Conservation (phyloP, 208 protist genomes). For the Naegleria lovaniensis region DNA sequence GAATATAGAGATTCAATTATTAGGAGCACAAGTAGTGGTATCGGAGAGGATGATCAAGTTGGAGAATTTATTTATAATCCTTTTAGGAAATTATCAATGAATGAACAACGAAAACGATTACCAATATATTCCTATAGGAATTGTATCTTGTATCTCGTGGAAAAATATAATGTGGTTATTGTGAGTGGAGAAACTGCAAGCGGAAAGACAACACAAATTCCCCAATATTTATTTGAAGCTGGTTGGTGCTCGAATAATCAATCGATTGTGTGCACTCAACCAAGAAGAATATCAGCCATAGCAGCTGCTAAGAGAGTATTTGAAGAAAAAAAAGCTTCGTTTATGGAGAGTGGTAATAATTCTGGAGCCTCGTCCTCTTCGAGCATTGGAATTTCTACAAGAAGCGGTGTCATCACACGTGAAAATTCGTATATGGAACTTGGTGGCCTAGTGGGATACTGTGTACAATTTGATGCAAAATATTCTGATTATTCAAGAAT, state of each 20-base stretch:
- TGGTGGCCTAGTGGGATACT: conserved; percentile 44
- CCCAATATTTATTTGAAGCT: conserved; percentile 70
- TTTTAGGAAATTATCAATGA: conserved; percentile 30
- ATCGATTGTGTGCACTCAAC: conserved; percentile 66
- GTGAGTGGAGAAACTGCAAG: conserved; percentile 87
- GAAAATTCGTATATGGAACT: conserved; percentile 17
- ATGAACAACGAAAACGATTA: conserved; percentile 66
- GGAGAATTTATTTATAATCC: conserved; percentile 7
- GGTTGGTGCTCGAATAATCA: conserved; percentile 47
- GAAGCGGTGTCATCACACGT: neutral
- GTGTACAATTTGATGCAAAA: conserved; percentile 44
- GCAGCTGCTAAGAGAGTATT: conserved; percentile 61
- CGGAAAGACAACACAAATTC: conserved; percentile 79
- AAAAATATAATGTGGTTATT: conserved; percentile 70
- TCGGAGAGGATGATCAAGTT: neutral
- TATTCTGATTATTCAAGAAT: conserved; percentile 47
- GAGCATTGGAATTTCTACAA: conserved; percentile 39
- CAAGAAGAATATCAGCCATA: conserved; percentile 65
- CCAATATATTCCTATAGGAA: conserved; percentile 89
- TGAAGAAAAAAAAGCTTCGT: conserved; percentile 46
- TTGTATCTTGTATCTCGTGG: conserved; percentile 72
- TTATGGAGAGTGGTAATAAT: neutral
- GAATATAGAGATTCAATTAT: neutral
- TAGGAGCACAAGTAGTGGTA: neutral
- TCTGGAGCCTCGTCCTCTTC: neutral